These are phyloP conservation scores for Capronia epimyces DNA, from an alignment of 2,329 filamentous ascomycete genomes.

Conservation along the genomic window DNA sequence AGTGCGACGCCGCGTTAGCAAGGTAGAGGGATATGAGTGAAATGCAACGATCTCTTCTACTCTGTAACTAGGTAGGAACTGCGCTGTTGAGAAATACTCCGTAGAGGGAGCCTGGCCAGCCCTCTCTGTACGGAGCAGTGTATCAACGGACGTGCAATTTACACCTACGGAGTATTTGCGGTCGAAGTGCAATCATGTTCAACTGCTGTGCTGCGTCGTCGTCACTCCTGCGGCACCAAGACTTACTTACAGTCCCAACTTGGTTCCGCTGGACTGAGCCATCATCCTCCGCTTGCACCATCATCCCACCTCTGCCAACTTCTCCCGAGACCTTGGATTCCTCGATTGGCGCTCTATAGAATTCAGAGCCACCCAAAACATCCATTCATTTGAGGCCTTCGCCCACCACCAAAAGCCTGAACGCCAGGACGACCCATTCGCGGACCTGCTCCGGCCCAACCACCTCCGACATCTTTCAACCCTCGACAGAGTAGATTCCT, in stretches of 20 bases:
- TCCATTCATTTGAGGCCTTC: not conserved
- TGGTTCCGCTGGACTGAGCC: not conserved
- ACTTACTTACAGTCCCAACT: not conserved
- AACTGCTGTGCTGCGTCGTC: constrained; percentile 1
- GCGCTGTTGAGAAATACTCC: too few species aligned
- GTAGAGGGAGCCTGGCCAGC: too few species aligned
- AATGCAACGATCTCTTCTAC: too few species aligned
- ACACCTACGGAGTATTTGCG: too few species aligned
- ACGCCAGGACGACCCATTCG: not conserved
- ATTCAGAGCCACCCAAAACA: not conserved
- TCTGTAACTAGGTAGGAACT: too few species aligned
- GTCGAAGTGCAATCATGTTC: too few species aligned
- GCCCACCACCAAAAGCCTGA: not conserved
- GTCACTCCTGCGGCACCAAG: constrained; percentile 2
- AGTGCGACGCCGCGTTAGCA: too few species aligned
- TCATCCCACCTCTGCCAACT: not conserved
- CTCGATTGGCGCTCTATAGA: not conserved
- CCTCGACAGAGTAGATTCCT: not conserved
- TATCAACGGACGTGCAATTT: too few species aligned
- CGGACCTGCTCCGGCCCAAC: not conserved
- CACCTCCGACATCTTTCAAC: not conserved
- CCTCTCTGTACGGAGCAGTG: too few species aligned
- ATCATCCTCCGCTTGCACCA: constrained; percentile 1
- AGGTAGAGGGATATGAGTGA: too few species aligned
- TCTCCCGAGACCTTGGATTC: not conserved